These are phyloP conservation scores for Annulohypoxylon moriforme DNA, from an alignment of 495 filamentous ascomycete genomes.

Conservation along the genomic window DNA sequence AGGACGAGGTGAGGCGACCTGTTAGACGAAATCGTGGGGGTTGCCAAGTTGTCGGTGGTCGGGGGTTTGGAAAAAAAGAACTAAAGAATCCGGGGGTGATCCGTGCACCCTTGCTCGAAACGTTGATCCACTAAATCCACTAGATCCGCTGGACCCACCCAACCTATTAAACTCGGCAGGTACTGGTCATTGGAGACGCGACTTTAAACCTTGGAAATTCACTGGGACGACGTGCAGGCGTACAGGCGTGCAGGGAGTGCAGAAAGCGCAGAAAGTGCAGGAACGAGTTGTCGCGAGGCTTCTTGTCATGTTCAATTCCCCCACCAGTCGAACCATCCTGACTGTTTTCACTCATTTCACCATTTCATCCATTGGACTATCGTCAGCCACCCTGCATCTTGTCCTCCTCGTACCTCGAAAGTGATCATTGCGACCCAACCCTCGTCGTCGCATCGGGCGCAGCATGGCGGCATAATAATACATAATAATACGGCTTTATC, in stretches of 20 bases:
- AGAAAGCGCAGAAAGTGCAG: background rate
- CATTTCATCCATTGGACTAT: slow-evolving; percentile 36
- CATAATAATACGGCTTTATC: slow-evolving; percentile 41
- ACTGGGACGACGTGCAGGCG: slow-evolving; percentile 35
- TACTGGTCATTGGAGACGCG: slow-evolving; percentile 22
- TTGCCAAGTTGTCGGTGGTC: background rate
- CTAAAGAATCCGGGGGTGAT: slow-evolving; percentile 42
- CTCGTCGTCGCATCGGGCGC: slow-evolving; percentile 46
- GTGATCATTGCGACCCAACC: slow-evolving; percentile 47
- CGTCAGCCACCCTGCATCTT: slow-evolving; percentile 28
- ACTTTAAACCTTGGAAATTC: background rate
- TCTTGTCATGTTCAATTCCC: background rate
- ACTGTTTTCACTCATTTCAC: slow-evolving; percentile 18
- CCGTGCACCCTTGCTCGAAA: slow-evolving; percentile 39
- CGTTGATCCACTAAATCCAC: background rate
- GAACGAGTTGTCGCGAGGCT: slow-evolving; percentile 8
- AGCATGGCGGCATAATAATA: slow-evolving; percentile 41
- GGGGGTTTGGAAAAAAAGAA: slow-evolving; percentile 22
- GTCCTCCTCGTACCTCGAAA: slow-evolving; percentile 13
- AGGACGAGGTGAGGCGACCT: slow-evolving; percentile 44
- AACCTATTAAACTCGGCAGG: slow-evolving; percentile 16
- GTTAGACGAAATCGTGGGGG: slow-evolving; percentile 24
- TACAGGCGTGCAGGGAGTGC: background rate
- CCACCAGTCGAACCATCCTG: slow-evolving; percentile 30
- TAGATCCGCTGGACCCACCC: background rate